A percentile compares a stretch with the other conserved stretches of the same genome.
phyloP scores from a whole-genome alignment of 257 asterid genomes.

The Scutellaria baicalensis region DNA sequence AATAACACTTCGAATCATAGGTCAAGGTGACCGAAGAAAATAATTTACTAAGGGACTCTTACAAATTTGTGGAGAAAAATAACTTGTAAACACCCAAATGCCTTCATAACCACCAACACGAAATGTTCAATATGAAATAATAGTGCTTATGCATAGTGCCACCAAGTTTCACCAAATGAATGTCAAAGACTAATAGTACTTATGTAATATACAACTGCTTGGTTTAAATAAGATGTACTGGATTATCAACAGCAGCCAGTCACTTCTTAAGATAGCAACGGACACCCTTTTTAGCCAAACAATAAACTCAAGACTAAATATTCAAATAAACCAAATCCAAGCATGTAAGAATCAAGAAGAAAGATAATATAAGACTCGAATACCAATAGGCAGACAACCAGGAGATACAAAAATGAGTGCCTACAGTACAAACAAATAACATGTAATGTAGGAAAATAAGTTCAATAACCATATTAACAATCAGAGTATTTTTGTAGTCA shows the following conservation, averaged over 20 bases:
- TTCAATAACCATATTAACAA: neutral
- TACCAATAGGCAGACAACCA: constrained; percentile 4
- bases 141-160: neutral
- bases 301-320: neutral
- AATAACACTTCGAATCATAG: neutral
- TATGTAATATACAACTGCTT: neutral
- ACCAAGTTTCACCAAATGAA: neutral
- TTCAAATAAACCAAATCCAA: neutral
- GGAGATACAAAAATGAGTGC: neutral
- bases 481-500: neutral
- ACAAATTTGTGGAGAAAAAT: too few species aligned
- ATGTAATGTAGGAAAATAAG: neutral
- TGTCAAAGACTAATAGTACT: too few species aligned
- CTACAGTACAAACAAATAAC: neutral
- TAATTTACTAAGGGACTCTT: neutral
- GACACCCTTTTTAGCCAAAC: neutral
- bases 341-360: neutral
- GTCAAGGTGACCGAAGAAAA: neutral
- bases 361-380: neutral
- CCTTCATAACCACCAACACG: neutral
- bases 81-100: neutral
- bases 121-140: neutral
- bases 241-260: neutral
- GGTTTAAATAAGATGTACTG: neutral
- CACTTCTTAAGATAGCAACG: neutral